A percentile compares a stretch with the other conserved stretches of the same genome.
Evolutionary conservation across 495 filamentous ascomycete species (phyloP).

Genomic region (Friedmanniomyces endolithicus): DNA sequence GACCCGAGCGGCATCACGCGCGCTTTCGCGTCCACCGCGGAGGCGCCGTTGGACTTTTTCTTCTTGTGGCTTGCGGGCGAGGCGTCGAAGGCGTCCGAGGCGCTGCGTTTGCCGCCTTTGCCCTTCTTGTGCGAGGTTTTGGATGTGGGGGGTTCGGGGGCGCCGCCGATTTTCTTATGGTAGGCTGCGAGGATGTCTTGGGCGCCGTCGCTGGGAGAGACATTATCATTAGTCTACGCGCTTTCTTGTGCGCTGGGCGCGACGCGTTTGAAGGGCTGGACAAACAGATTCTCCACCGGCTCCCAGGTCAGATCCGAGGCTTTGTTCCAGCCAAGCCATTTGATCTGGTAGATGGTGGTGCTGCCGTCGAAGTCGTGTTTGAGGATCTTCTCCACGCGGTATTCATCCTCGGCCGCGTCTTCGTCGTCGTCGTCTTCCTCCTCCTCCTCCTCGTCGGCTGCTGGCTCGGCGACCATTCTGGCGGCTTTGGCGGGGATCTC

Average conservation of each 20-base stretch:
- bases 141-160: conserved; percentile 29
- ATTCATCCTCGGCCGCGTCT: conserved; percentile 34
- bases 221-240: conserved; percentile 2
- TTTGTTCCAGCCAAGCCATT: conserved; percentile 53
- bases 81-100: conserved; percentile 14
- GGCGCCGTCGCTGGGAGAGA: conserved; percentile 32
- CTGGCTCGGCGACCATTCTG: not conserved
- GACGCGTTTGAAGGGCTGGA: conserved; percentile 12
- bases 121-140: conserved; percentile 19
- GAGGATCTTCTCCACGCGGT: conserved; percentile 47
- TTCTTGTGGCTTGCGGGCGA: conserved; percentile 18
- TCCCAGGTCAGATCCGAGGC: conserved; percentile 47
- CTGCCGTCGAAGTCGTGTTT: conserved; percentile 38
- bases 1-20: conserved; percentile 38
- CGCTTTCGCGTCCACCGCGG: conserved; percentile 17
- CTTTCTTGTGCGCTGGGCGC: not conserved
- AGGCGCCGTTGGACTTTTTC: conserved; percentile 1
- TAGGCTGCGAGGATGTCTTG: conserved; percentile 44
- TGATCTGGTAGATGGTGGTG: conserved; percentile 39
- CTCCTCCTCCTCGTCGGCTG: conserved; percentile 32
- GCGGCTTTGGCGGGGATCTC: conserved; percentile 24
- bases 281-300: conserved; percentile 44
- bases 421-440: conserved; percentile 34
- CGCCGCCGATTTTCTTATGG: conserved; percentile 44
- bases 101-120: conserved; percentile 27